Conservation (phyloP, 257 asterid genomes). For the Fraxinus anomala region DNA sequence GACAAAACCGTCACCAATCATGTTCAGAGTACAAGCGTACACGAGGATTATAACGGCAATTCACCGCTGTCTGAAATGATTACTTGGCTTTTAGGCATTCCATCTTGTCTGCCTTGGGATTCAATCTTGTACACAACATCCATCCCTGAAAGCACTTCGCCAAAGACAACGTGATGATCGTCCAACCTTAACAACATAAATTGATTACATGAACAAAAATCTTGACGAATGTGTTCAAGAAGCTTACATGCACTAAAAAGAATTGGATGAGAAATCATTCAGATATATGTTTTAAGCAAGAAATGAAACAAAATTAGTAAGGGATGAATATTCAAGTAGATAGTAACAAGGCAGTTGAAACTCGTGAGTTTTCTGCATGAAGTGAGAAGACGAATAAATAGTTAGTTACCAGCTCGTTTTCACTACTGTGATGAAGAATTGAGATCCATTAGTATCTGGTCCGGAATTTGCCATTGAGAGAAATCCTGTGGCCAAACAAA, state of each 20-base stretch:
- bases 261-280: not conserved
- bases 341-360: conserved; percentile 1
- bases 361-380: not conserved
- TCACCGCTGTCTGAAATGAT: conserved; percentile 70
- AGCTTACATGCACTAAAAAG: not conserved
- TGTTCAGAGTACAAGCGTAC: not conserved
- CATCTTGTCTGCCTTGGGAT: conserved; percentile 62
- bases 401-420: conserved; percentile 67
- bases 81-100: conserved; percentile 62
- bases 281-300: not conserved
- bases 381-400: not conserved
- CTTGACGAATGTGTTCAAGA: not conserved
- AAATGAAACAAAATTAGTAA: not conserved
- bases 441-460: conserved; percentile 88
- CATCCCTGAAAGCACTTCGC: conserved; percentile 88
- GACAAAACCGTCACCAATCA: not conserved
- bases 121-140: conserved; percentile 74
- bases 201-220: not conserved
- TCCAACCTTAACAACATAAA: conserved; percentile 66
- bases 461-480: conserved; percentile 95
- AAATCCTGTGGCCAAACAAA: conserved; percentile 45
- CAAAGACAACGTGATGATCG: conserved; percentile 88
- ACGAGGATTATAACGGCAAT: conserved; percentile 38
- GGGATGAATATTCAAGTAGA: not conserved
- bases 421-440: conserved; percentile 78